Base-by-base conservation (phyloP, 495 filamentous ascomycete species). In the Xylona heveae region DNA sequence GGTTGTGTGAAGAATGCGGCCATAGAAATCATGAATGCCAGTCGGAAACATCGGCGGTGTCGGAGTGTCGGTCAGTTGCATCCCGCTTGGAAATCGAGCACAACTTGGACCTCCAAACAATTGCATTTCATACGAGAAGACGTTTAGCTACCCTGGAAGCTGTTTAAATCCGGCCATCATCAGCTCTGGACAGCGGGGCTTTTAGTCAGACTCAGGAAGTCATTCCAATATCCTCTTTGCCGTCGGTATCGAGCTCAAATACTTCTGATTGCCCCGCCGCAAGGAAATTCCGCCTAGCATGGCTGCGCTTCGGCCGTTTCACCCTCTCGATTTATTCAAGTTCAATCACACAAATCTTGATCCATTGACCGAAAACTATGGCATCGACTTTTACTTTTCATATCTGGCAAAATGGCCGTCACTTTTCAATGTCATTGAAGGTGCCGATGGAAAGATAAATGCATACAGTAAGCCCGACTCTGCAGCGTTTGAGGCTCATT, bases 371-470 rank as follows among this genome's bases (percentile, higher is more conserved):
- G 88, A 97, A 53, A 97, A 88, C 40, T 97, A 94, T 54, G 78
- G 85, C 50, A 64, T 92, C 36, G 67, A 71, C 37, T 97, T 94
- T 61, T 97, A 97, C 57, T 64, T 93, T 23, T 78, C 85, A 34
- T 95, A 97, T 52, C 66, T 92, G 7, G 80, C 78, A 31, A 79
- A 77, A 55, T 97, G 88, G 88, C 88, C 88, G 0, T 73, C 81
- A 2, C 68, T 95, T 16, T 94, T 92, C 54, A 78, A 71, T 41
- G 74, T 80, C 12, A 76, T 90, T 28, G 78, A 92, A 48, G 77
- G 80, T 33, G 64, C 66, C 25, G 55, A 67, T 24, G 83, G 81
- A 4, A 75, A 80, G 36, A 78, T 94, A 20, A 78, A 90, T 29
- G 88, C 74, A 17, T 97, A 95, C 49, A 90, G 88, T 93, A 67